Base-by-base conservation (phyloP, 345 rosid genomes). In the Clarkia xantiana region DNA sequence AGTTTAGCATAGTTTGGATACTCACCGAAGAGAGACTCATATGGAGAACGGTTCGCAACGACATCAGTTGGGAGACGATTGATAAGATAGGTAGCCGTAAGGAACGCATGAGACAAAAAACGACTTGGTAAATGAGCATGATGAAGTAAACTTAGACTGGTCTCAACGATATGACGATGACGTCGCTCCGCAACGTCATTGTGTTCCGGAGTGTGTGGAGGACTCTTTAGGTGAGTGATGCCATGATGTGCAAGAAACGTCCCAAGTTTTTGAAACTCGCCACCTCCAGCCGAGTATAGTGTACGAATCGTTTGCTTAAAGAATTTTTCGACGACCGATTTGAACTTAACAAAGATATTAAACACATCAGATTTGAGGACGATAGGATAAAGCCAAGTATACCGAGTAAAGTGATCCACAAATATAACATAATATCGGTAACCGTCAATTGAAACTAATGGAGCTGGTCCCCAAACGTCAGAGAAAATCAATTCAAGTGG, bases 31-130 rank as follows among this genome's bases (percentile, higher is more conserved):
- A 51, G 44, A 7, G 14, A 0, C 1, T 51, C 29, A 52, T 22
- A 51, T 25, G 44, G 17, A 3, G 63, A 43, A 11, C 18, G 15
- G 29, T 18, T 6, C 22, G 20, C 23, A 10, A 59, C 15, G 10
- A 44, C 16, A 6, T 38, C 11, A 16, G 40, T 51, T 1, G 49
- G 44, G 6, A 44, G 29, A 7, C 23, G 0, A 20, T 43, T 59
- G 11, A 58, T 42, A 5, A 58, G 40, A 51, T 50, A 59, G 10
- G 38, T 40, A 10, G 57, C n/a, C 3, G 22, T 14, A 19, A 6
- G 16, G 15, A 59, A 45, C 11, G 57, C 51, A 13, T 18, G 18
- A 14, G 49, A 3, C 57, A 50, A 59, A 52, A 22, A 18, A n/a
- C 12, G 1, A 2, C n/a, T 42, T 12, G 40, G 38, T 10, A 59